phyloP scores from a whole-genome alignment of 768 basidiomycete genomes.

The Grammothele lineata region DNA sequence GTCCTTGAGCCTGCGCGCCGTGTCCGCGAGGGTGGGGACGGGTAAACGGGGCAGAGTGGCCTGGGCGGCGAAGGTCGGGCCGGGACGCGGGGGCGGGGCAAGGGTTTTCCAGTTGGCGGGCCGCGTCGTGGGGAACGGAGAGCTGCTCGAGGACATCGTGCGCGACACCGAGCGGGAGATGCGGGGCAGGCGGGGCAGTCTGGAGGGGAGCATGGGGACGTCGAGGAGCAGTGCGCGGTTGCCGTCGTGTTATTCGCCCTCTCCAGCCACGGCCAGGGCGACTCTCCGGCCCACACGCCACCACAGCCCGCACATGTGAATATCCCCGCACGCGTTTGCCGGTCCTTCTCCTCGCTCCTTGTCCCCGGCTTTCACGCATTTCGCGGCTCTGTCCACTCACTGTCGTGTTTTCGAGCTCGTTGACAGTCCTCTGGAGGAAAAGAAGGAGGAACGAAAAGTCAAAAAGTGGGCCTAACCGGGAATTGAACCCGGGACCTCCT shows the following conservation, averaged over 20 bases:
- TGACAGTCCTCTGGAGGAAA: too few species aligned
- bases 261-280: not conserved
- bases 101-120: slow-evolving; percentile 67
- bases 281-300: not conserved
- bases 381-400: too few species aligned
- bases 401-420: too few species aligned
- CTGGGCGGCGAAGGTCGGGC: slow-evolving; percentile 64
- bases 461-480: slow-evolving; percentile 61
- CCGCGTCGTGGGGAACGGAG: slow-evolving; percentile 27
- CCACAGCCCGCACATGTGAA: not conserved
- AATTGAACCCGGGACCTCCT: slow-evolving; percentile 90
- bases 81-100: slow-evolving; percentile 54
- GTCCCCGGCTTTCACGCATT: too few species aligned
- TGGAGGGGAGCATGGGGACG: slow-evolving; percentile 8
- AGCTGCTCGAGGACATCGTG: slow-evolving; percentile 5
- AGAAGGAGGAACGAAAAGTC: too few species aligned
- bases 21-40: slow-evolving; percentile 62
- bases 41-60: slow-evolving; percentile 66
- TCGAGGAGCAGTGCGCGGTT: not conserved
- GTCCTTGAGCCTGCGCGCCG: slow-evolving; percentile 64
- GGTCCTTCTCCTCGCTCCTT: not conserved
- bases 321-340: not conserved
- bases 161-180: slow-evolving; percentile 11
- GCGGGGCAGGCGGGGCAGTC: slow-evolving; percentile 10
- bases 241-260: not conserved